These are phyloP conservation scores for Curvularia verruculosa DNA, from an alignment of 2,329 filamentous ascomycete species.

Conservation along the genomic window DNA sequence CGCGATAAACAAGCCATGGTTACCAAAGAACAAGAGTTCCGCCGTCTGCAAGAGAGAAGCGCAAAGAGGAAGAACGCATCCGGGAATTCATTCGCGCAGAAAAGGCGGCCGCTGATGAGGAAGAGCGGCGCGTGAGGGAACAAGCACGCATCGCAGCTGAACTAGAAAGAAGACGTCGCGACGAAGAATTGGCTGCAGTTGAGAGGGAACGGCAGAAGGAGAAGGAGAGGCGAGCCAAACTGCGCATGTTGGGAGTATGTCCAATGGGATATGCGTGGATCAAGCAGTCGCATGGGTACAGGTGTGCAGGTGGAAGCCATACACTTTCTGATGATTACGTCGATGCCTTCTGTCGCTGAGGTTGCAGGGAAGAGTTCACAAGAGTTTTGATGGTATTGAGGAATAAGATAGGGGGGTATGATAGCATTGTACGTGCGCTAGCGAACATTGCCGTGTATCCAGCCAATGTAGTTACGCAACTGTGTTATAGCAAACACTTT, in stretches of 20 bases:
- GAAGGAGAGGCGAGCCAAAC: conserved; percentile 52
- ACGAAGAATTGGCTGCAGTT: conserved; percentile 50
- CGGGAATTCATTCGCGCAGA: conserved; percentile 37
- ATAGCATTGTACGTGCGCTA: not conserved
- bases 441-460: not conserved
- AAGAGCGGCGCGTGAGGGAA: conserved; percentile 31
- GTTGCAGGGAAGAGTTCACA: not conserved
- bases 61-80: conserved; percentile 19
- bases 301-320: conserved; percentile 63
- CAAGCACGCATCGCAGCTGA: conserved; percentile 27
- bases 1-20: conserved; percentile 50
- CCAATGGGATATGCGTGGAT: conserved; percentile 67
- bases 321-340: conserved; percentile 5
- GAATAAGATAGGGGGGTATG: not conserved
- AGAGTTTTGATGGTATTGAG: not conserved
- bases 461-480: not conserved
- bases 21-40: conserved; percentile 44
- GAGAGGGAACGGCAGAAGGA: conserved; percentile 50
- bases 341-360: conserved; percentile 11
- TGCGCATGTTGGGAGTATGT: conserved; percentile 63
- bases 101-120: conserved; percentile 34
- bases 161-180: conserved; percentile 27
- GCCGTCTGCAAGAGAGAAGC: conserved; percentile 41
- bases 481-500: not conserved
- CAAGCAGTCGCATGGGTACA: conserved; percentile 62